Percentiles rank a stretch among this genome's conserved stretches.
Evolutionary conservation across 257 asterid genomes (phyloP).

Genomic region (Primulina eburnea): DNA sequence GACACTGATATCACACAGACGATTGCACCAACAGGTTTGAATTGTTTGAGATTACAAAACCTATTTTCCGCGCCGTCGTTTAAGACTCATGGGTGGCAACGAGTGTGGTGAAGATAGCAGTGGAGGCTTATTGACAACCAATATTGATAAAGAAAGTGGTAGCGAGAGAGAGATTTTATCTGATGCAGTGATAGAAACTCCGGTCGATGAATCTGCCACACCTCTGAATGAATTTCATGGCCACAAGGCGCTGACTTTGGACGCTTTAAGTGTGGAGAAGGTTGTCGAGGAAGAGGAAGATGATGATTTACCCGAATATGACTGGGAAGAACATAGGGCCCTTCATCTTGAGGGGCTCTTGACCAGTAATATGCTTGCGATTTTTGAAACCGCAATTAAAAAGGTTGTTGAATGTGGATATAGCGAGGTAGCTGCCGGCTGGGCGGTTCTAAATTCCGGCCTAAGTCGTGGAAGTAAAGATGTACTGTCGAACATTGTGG

Average conservation of each 20-base stretch:
- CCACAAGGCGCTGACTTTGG: conserved; percentile 42
- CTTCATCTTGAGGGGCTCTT: conserved; percentile 54
- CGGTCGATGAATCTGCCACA: conserved; percentile 25
- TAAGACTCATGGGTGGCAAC: no score
- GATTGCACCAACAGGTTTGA: neutral
- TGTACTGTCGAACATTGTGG: conserved; percentile 54
- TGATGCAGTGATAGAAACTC: conserved; percentile 36
- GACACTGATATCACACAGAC: neutral
- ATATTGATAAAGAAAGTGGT: conserved; percentile 44
- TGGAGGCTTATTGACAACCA: conserved; percentile 26
- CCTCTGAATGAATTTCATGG: conserved; percentile 54
- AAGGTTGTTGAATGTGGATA: conserved; percentile 60
- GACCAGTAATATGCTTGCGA: conserved; percentile 32
- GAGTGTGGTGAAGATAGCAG: neutral
- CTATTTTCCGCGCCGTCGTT: neutral
- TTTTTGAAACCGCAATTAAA: conserved; percentile 47
- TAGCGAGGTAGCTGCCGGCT: conserved; percentile 51
- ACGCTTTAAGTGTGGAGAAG: no score
- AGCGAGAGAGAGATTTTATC: conserved; percentile 58
- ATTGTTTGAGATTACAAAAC: neutral
- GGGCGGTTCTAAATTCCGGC: conserved; percentile 56
- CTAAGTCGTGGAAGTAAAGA: conserved; percentile 61
- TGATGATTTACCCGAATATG: conserved; percentile 33
- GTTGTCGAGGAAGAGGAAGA: no score
- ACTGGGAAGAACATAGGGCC: conserved; percentile 60